Evolutionary conservation across 495 filamentous ascomycete genomes (phyloP), one percentile per base, ranked within the genome.

Genomic region (Annulohypoxylon moriforme): DNA sequence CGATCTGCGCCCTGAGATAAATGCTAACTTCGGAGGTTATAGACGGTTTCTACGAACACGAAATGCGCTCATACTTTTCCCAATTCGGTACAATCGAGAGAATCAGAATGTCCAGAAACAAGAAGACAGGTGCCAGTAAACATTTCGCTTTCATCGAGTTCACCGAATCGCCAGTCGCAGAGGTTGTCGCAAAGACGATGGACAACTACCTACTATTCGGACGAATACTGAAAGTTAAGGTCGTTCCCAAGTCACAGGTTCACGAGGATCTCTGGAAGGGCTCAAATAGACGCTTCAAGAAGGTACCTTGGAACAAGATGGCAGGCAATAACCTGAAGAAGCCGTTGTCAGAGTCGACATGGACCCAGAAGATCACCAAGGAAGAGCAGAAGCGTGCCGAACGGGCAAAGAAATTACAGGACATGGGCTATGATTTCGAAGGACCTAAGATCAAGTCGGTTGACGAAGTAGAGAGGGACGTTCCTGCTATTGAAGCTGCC

Each of bases 121-220:
- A 88, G 73, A 90, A 90, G 77, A 98, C 94, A 22, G 96, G 96
- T 57, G 85, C 87, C 38, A 92, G 90, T 72, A 95, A 93, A 82
- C 96, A 98, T 84, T 96, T 91, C 75, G 96, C 93, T 8, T 98
- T 97, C 79, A 85, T 99, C 72, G 93, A 98, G 78, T 99, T 99
- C 77, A 85, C 86, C 20, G 90, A 89, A 49, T 78, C 83, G 40
- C 87, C 89, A 27, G 94, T 97, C 27, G 94, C 95, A 61, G 88
- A 92, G 75, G 93, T 98, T 69, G 96, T 95, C 52, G 91, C 92
- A 14, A 90, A 90, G 72, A 97, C 96, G 2, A 99, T 98, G 96
- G 87, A 98, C 82, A 97, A 96, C 82, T 99, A 99, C 78, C 90
- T 98, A 14, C 86, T 99, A 75, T 98, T 96, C 79, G 91, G 92